Base-by-base conservation (phyloP, 208 protist genomes). In the Phytomonas serpens region DNA sequence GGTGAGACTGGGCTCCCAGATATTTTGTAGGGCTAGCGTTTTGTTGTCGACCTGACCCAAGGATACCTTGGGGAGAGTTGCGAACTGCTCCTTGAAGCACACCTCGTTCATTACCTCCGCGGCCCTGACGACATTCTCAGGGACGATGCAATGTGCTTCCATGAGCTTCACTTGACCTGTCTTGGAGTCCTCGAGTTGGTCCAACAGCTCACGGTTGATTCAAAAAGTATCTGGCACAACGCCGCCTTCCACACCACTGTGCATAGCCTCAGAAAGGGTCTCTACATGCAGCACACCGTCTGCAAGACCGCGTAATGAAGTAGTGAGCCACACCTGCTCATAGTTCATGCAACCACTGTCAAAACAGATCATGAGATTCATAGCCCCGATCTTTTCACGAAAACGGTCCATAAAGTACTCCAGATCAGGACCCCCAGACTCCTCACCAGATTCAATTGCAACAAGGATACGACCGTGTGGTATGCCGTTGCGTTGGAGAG, bases 191-290 rank as follows among this genome's bases (percentile, higher is more conserved):
- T 99, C 95, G 29, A 99, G 72, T 69, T 93, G 87, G 63, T 86
- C 72, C 4, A 99, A 71, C 3, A 99, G 67, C 33, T 85, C 70
- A 57, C 96, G 84, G 0, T 81, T 73, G 64, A 99, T 90, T 68
- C 96, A 92, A 79, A 99, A 98, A 4, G 96, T 92, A 67, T 93
- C 92, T 51, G 97, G 94, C 30, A 98, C 93, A 27, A 99, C 89
- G 65, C 97, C 97, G 63, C 90, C 92, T n/a, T 82, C 88, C 19
- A 94, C 38, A 32, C 97, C 97, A 64, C 81, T 93, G 84, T 99
- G 97, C 73, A 97, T 90, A 61, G 93, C 89, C 79, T 98, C 89
- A 19, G 57, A 88, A 61, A 98, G 74, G 13, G 91, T 86, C 52
- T 85, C 71, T 11, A 98, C 91, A 1, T 72, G 82, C 19, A 99